phyloP scores from a whole-genome alignment of 345 rosid species.

The Gossypium turneri region DNA sequence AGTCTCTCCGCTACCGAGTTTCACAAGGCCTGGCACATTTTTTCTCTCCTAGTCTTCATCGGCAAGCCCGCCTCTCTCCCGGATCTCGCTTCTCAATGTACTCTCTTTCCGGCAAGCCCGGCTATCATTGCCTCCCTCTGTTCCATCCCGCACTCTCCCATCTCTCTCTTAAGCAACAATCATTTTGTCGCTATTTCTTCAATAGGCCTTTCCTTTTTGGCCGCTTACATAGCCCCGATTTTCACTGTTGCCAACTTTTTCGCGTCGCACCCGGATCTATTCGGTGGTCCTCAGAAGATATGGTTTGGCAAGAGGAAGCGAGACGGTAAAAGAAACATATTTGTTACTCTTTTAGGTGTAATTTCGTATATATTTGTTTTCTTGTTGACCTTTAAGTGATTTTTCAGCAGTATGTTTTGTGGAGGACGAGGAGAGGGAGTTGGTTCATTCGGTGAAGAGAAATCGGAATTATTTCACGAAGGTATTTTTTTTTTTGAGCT shows the following conservation, averaged over 20 bases:
- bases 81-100: conserved; percentile 39
- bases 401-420: not conserved
- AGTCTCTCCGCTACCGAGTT: conserved; percentile 18
- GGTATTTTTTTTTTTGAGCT: conserved; percentile 26
- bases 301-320: conserved; percentile 36
- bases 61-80: conserved; percentile 42
- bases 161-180: conserved; percentile 24
- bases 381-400: not conserved
- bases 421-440: conserved; percentile 12
- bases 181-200: conserved; percentile 34
- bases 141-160: conserved; percentile 44
- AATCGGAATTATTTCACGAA: conserved; percentile 15
- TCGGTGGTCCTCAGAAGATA: conserved; percentile 6
- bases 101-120: conserved; percentile 36
- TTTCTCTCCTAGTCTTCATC: conserved; percentile 41
- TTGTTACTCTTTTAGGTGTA: not conserved
- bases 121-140: conserved; percentile 38
- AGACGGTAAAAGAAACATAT: not conserved
- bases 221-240: conserved; percentile 24
- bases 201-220: conserved; percentile 23
- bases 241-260: conserved; percentile 5
- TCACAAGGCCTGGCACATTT: conserved; percentile 58
- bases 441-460: conserved; percentile 23
- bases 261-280: not conserved
- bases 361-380: conserved; percentile 6